A percentile compares a stretch with the other conserved stretches of the same genome.
Conservation (phyloP, 148 eudicot genomes). For the Chenopodium berlandieri region DNA sequence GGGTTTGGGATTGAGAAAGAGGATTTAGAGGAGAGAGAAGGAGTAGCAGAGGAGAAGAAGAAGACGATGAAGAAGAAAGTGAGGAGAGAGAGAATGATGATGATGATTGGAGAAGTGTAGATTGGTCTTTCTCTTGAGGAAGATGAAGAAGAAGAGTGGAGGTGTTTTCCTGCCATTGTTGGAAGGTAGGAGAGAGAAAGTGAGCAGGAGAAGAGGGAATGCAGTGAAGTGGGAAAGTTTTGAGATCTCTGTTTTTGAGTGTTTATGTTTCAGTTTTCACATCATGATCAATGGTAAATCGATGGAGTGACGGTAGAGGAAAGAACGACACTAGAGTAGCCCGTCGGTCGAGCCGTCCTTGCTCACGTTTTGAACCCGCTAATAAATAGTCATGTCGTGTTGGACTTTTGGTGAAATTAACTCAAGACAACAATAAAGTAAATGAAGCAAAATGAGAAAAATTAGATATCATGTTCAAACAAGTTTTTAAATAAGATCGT, state of each 20-base stretch:
- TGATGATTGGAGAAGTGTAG: slow-evolving; percentile 45
- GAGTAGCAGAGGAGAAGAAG: slow-evolving; percentile 28
- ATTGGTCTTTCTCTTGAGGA: slow-evolving; percentile 34
- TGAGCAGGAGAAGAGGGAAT: not conserved
- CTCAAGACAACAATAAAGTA: no score
- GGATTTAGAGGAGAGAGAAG: slow-evolving; percentile 22
- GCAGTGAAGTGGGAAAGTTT: not conserved
- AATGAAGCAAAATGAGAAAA: no score
- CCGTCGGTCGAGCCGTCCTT: no score
- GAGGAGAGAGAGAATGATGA: slow-evolving; percentile 46
- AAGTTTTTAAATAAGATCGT: no score
- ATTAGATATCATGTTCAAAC: no score
- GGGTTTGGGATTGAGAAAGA: slow-evolving; percentile 24
- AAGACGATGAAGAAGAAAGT: slow-evolving; percentile 46
- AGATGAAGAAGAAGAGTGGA: slow-evolving; percentile 19
- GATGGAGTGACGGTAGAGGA: no score
- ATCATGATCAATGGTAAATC: no score
- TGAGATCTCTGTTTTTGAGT: not conserved
- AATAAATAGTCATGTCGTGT: no score
- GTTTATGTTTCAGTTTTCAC: no score
- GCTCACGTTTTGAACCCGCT: no score
- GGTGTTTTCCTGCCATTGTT: slow-evolving; percentile 60
- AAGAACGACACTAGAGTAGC: no score
- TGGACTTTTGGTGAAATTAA: no score
- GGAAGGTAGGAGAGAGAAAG: slow-evolving; percentile 9